A percentile compares a stretch with the other conserved stretches of the same genome.
Evolutionary conservation across 495 filamentous ascomycete genomes (phyloP).

Genomic region (Penicillium flavigenum): DNA sequence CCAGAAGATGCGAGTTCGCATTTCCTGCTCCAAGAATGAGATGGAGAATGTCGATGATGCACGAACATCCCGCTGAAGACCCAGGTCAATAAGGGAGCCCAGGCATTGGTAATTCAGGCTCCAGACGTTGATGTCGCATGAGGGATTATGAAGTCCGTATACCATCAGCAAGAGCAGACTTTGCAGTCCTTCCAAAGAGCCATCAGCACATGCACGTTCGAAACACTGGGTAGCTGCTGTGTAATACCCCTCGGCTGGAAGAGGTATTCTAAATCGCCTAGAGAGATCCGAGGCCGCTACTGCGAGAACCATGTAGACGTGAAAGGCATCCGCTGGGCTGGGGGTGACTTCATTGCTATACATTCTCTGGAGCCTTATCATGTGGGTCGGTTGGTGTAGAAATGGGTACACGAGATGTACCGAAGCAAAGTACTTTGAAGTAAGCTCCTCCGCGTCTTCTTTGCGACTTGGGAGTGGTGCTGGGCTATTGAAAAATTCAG

Average conservation of each 20-base stretch:
- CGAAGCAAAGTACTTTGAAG: slow-evolving; percentile 42
- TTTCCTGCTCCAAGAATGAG: slow-evolving; percentile 45
- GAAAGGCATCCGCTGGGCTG: slow-evolving; percentile 32
- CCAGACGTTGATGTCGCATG: slow-evolving; percentile 48
- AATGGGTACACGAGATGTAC: slow-evolving; percentile 46
- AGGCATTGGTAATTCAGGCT: slow-evolving; percentile 50
- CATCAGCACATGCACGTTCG: slow-evolving; percentile 37
- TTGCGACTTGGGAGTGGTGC: slow-evolving; percentile 35
- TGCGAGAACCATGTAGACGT: slow-evolving; percentile 49
- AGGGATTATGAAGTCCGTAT: slow-evolving; percentile 48
- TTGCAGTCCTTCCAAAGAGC: slow-evolving; percentile 42
- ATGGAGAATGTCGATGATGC: slow-evolving; percentile 32
- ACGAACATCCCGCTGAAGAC: slow-evolving; percentile 45
- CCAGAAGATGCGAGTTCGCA: slow-evolving; percentile 52
- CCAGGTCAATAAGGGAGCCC: slow-evolving; percentile 46
- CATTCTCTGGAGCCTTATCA: slow-evolving; percentile 32
- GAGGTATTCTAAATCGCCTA: slow-evolving; percentile 37
- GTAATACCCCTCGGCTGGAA: slow-evolving; percentile 46
- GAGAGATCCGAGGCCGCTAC: slow-evolving; percentile 46
- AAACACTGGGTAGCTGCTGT: slow-evolving; percentile 44
- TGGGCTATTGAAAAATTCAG: slow-evolving; percentile 38
- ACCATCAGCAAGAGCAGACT: slow-evolving; percentile 46
- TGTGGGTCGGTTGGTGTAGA: slow-evolving; percentile 42
- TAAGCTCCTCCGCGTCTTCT: slow-evolving; percentile 38
- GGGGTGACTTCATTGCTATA: slow-evolving; percentile 21